Percentiles rank a stretch among this genome's conserved stretches.
Evolutionary conservation across 2,329 filamentous ascomycete genomes (phyloP).

Genomic region (Stachybotrys elegans): DNA sequence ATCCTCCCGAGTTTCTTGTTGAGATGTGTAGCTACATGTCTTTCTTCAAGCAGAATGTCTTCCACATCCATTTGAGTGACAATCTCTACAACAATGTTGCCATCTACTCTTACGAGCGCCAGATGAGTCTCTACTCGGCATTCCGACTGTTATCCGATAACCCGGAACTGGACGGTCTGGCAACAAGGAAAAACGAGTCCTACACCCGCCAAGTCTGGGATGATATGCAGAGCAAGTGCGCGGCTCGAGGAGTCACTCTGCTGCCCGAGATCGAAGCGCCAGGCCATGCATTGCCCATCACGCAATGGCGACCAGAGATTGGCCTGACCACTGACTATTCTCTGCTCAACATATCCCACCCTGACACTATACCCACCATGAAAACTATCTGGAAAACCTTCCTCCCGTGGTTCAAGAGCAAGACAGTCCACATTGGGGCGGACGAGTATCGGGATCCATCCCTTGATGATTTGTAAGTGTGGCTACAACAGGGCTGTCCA

Average conservation of each 20-base stretch:
- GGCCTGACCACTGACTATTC: constrained; percentile 40
- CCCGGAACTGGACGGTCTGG: constrained; percentile 40
- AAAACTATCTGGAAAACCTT: constrained; percentile 48
- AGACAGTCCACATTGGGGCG: constrained; percentile 50
- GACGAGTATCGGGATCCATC: constrained; percentile 44
- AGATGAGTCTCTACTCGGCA: constrained; percentile 41
- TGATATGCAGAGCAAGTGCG: constrained; percentile 46
- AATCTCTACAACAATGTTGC: constrained; percentile 43
- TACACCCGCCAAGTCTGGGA: constrained; percentile 47
- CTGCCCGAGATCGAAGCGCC: constrained; percentile 57
- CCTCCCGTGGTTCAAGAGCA: constrained; percentile 50
- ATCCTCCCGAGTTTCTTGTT: constrained; percentile 46
- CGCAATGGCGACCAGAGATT: constrained; percentile 55
- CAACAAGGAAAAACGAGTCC: constrained; percentile 48
- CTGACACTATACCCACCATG: constrained; percentile 45
- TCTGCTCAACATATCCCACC: constrained; percentile 38
- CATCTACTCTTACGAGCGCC: constrained; percentile 41
- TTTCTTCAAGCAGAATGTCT: constrained; percentile 56
- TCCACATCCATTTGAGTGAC: constrained; percentile 55
- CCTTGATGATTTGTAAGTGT: not conserved
- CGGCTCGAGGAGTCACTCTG: constrained; percentile 49
- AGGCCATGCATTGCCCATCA: constrained; percentile 50
- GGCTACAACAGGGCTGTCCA: not conserved
- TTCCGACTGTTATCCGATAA: constrained; percentile 50
- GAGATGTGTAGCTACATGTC: constrained; percentile 57